Evolutionary conservation across 1,284 basidiomycete species (phyloP).

Genomic region (Rhodotorula sp.): DNA sequence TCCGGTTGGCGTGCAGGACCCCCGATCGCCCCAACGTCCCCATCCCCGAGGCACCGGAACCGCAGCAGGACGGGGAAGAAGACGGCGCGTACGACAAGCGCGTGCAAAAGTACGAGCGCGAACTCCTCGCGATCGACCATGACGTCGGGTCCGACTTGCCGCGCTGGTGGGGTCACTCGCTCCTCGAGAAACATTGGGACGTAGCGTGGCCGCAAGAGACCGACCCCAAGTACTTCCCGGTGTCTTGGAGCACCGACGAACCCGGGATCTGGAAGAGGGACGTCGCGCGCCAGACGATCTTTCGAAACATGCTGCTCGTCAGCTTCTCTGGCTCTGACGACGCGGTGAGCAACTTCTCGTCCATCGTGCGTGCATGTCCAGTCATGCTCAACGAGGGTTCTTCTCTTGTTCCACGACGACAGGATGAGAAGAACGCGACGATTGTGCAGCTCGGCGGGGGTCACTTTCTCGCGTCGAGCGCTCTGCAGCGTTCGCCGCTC

Average conservation of each 20-base stretch:
- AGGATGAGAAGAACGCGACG: background rate
- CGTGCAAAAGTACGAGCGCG: constrained; percentile 8
- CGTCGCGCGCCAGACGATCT: constrained; percentile 13
- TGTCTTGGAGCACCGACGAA: background rate
- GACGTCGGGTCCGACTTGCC: constrained; percentile 19
- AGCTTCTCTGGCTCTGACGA: constrained; percentile 2
- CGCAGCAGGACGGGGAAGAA: constrained; percentile 4
- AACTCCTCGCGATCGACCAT: constrained; percentile 15
- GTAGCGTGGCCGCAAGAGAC: constrained; percentile 5
- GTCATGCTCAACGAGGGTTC: too few species aligned
- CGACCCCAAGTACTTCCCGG: background rate
- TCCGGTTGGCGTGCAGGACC: background rate
- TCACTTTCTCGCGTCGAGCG: constrained; percentile 1
- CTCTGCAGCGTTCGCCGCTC: background rate
- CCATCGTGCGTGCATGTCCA: too few species aligned
- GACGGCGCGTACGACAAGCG: constrained; percentile 7
- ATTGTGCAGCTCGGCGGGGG: constrained; percentile 17
- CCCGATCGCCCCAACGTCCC: background rate
- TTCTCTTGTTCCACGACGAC: background rate
- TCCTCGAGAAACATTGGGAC: constrained; percentile 27
- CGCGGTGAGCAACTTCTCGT: background rate
- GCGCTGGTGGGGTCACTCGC: constrained; percentile 25
- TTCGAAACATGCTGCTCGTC: constrained; percentile 19
- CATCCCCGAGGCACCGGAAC: background rate
- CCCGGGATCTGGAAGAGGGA: constrained; percentile 3